These are phyloP conservation scores for Penicillium italicum DNA, from an alignment of 2,329 filamentous ascomycete genomes.

Conservation along the genomic window DNA sequence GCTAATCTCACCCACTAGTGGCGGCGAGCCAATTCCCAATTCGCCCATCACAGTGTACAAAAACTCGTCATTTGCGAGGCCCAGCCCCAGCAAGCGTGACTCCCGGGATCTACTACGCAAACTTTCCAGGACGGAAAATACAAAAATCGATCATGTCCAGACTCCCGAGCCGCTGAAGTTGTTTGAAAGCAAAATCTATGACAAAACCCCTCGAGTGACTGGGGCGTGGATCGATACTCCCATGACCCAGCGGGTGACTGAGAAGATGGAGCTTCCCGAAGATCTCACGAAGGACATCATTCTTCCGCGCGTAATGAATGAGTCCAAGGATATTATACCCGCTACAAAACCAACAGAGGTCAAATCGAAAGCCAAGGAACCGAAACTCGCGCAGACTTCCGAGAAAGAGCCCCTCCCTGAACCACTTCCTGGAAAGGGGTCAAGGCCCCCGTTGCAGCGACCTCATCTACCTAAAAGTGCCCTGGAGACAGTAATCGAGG, in stretches of 20 bases:
- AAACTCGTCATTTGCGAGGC: constrained; percentile 29
- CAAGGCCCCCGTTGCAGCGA: constrained; percentile 29
- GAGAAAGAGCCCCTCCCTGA: constrained; percentile 1
- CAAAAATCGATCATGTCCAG: constrained; percentile 29
- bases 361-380: background rate
- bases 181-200: constrained; percentile 33
- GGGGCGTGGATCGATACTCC: constrained; percentile 49
- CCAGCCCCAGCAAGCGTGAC: constrained; percentile 32
- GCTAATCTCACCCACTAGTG: constrained; percentile 13
- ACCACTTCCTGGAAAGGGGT: constrained; percentile 11
- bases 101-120: constrained; percentile 44
- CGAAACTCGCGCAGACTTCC: background rate
- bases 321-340: constrained; percentile 3
- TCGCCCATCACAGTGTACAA: constrained; percentile 40
- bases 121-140: constrained; percentile 39
- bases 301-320: constrained; percentile 15
- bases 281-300: constrained; percentile 27
- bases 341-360: constrained; percentile 8
- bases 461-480: constrained; percentile 43
- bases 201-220: constrained; percentile 45
- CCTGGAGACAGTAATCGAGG: constrained; percentile 41
- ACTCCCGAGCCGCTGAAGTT: constrained; percentile 37
- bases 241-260: constrained; percentile 36
- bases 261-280: constrained; percentile 17
- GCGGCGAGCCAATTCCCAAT: constrained; percentile 35